Evolutionary conservation across 306 rosid genomes (phyloP), one percentile per base, ranked within the genome.

Genomic region (Coriaria nepalensis): DNA sequence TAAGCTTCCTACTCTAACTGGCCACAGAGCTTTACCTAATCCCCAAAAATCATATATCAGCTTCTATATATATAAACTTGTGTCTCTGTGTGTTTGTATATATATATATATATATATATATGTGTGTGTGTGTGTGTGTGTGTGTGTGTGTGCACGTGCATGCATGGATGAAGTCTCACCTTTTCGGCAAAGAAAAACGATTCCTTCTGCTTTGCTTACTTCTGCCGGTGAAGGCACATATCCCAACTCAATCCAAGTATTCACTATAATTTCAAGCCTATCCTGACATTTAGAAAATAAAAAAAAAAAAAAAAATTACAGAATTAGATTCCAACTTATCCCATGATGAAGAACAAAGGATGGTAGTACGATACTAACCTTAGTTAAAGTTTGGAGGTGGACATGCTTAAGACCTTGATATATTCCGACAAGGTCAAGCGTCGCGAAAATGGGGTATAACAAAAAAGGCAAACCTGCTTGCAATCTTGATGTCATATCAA

Each of bases 331-430:
- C 32, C 2, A 32, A 48, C 10, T 6, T 7, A 5, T 5, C 45
- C 5, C 10, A 41, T 41, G 4, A 5, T 13, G 29, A 20, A 20
- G 1, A 20, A 20, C 29, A 20, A 20, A 20, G 29, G 29, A 20
- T 20, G 29, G 3, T 20, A 20, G 29, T 20, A 20, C 3, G 29
- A 20, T 20, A 54, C 73, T 38, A 62, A 80, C 96, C 88, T 87
- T 87, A 13, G 86, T 80, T 69, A 87, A 62, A n/a, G 96, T 83
- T 71, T 68, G 79, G 66, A 87, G 66, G 71, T 87, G 96, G 69
- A 80, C 83, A 51, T 69, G 83, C 67, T 78, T 78, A 60, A 87
- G 77, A 56, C 82, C 93, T 64, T 80, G 93, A 64, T 80, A 78
- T 72, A 79, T 83, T 72, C 94, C 94, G 2, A 78, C 73, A 45